Base-by-base conservation (phyloP, 2,329 filamentous ascomycete genomes). In the Grosmannia huntii region DNA sequence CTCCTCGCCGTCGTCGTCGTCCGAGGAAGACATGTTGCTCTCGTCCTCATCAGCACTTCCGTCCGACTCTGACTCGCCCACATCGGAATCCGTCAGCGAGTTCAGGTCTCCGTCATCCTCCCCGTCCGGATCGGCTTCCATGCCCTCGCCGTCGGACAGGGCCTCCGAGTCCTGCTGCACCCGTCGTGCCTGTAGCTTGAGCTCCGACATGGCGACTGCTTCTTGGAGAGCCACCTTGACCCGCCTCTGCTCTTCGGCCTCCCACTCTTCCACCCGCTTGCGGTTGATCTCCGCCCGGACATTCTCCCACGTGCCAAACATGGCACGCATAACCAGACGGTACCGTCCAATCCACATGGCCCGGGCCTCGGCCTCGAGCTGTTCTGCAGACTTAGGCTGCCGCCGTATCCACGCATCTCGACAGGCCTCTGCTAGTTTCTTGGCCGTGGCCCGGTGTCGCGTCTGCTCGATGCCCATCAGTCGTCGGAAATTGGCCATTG, bases 381-480 rank as follows among this genome's bases (percentile, higher is more conserved):
- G 87, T 66, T 96, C 90, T 1, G 80, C 76, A 0, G 85, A 84
- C 65, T 89, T 89, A 12, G 87, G 86, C 64, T 90, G 86, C 57
- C 83, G 82, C 57, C 82, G 76, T 56, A 84, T 75, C 86, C 87
- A 91, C 67, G 86, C 85, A 16, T 89, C 86, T 57, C 85, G 77
- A 65, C 88, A 89, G 51, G 88, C 86, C 66, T 89, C 83, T 1
- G 92, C 92, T 57, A 95, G 71, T 57, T 83, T 82, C 69, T 90
- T 95, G 1, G 92, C 92, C 3, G 80, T 76, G n/a, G 81, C 76
- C 41, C 83, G 83, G 70, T 97, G 92, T 14, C 85, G 79, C 62
- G 82, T 82, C 64, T 90, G 87, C 69, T 99, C 94, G 59, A 83
- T 81, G 3, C 85, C 72, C 73, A 97, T 82, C 41, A 97, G 76